Base-by-base conservation (phyloP, 2,329 filamentous ascomycete species). In the Beauveria varroae region DNA sequence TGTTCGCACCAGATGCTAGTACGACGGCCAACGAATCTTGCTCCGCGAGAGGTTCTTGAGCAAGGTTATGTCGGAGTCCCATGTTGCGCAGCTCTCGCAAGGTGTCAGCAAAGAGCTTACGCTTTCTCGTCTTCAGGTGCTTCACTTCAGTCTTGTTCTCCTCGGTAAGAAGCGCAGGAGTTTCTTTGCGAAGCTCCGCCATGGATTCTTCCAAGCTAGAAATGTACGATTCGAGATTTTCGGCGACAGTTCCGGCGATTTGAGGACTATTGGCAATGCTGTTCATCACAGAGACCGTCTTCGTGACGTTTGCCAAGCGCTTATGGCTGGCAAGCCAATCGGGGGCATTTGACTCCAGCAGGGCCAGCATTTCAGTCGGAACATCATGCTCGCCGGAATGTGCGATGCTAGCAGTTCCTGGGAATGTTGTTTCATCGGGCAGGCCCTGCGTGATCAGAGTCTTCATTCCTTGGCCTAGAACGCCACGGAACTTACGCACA, bases 121-220 rank as follows among this genome's bases (percentile, higher is more conserved):
- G 86, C 76, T 99, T 99, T 68, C 91, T 85, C 3, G 86, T 86
- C 78, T 97, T 98, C 66, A 98, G 84, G 72, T 97, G 91, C 73
- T 96, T 93, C 63, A 97, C 85, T 18, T 83, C 73, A 12, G 87
- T 83, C 70, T 93, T 93, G 73, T 95, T 97, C 49, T 96, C 93
- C 28, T 96, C 90, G 0, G 84, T 96, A 51, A 96, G 76, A n/a
- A 82, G 81, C 0, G 83, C 78, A 0, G 95, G 95, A 0, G 95
- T 99, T 65, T 91, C 89, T 63, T 91, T 91, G 65, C 88, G 88
- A 63, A 98, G 83, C 63, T 92, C 86, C 2, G 82, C 77, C 65
- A 91, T 89, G 1, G 85, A 86, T 0, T 83, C 78, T 56, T 86
- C 80, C 34, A 96, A 78, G 64, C 87, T 86, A 0, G 78, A 76